These are phyloP conservation scores for Globisporangium heterothallicum DNA, from an alignment of 352 stramenopile genomes.

Conservation along the genomic window DNA sequence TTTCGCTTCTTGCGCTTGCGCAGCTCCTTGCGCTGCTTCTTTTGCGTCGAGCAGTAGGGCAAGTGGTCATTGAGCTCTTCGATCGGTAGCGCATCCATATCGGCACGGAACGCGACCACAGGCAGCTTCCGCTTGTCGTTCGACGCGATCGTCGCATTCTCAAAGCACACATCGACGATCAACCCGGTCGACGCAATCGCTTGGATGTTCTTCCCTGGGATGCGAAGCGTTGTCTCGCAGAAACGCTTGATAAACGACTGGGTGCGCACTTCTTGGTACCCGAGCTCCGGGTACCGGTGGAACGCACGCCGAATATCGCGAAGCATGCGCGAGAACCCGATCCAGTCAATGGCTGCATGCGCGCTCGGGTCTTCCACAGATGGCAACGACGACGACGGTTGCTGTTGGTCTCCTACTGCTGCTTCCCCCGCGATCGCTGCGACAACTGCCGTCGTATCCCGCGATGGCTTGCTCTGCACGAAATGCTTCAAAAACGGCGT, in stretches of 20 bases:
- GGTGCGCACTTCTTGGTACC: constrained; percentile 87
- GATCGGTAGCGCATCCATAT: constrained; percentile 96
- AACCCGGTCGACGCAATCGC: constrained; percentile 84
- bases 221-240: constrained; percentile 75
- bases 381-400: too few relatives aligned
- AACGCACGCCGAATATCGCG: constrained; percentile 78
- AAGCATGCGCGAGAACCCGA: constrained; percentile 65
- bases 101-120: constrained; percentile 90
- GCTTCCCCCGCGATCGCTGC: constrained; percentile 3
- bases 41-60: constrained; percentile 71
- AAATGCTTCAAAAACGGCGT: constrained; percentile 65
- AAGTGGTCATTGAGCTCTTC: constrained; percentile 76
- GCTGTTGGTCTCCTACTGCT: background rate
- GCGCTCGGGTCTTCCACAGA: background rate
- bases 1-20: constrained; percentile 73
- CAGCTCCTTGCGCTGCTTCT: constrained; percentile 43
- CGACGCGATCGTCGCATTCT: constrained; percentile 42
- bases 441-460: constrained; percentile 12
- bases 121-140: constrained; percentile 62
- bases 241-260: constrained; percentile 81
- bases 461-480: constrained; percentile 22
- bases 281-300: constrained; percentile 89
- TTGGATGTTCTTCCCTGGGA: constrained; percentile 67
- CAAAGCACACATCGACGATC: constrained; percentile 86
- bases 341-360: constrained; percentile 38